phyloP scores from a whole-genome alignment of 225 moss, liverwort and hornwort species.

The Marchantia paleacea region DNA sequence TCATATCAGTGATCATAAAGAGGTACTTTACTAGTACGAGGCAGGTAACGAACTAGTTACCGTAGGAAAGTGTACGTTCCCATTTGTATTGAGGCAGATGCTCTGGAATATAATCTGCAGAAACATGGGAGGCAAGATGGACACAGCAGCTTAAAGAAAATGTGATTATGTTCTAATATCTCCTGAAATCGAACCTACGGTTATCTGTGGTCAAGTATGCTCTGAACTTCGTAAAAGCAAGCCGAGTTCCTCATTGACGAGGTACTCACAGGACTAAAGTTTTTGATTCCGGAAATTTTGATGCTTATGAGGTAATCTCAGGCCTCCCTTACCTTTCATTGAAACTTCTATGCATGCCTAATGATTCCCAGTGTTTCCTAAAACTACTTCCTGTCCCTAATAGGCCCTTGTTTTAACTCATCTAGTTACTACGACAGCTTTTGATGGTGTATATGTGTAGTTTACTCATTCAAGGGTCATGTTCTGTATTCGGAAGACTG shows the following conservation, averaged over 20 bases:
- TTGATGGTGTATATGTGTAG: too few relatives aligned
- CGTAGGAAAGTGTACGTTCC: slow-evolving; percentile 59
- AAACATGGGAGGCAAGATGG: neutral
- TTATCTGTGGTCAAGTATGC: neutral
- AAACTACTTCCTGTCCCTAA: too few relatives aligned
- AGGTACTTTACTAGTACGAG: neutral
- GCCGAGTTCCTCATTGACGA: neutral
- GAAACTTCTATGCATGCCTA: neutral
- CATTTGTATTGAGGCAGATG: slow-evolving; percentile 82
- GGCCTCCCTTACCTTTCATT: neutral
- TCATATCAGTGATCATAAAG: neutral
- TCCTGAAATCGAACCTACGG: too few relatives aligned
- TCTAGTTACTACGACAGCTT: too few relatives aligned
- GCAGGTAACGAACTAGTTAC: neutral
- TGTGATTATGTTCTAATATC: neutral
- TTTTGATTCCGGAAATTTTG: neutral
- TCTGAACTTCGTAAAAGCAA: neutral
- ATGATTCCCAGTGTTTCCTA: neutral
- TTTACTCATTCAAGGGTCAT: too few relatives aligned
- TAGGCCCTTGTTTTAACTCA: too few relatives aligned
- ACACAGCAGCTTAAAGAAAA: neutral
- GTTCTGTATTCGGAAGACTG: too few relatives aligned
- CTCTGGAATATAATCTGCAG: slow-evolving; percentile 59
- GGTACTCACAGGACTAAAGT: neutral
- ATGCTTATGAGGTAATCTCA: neutral